Evolutionary conservation across 169 alveolate genomes (phyloP).

Genomic region (Eimeria tenella): DNA sequence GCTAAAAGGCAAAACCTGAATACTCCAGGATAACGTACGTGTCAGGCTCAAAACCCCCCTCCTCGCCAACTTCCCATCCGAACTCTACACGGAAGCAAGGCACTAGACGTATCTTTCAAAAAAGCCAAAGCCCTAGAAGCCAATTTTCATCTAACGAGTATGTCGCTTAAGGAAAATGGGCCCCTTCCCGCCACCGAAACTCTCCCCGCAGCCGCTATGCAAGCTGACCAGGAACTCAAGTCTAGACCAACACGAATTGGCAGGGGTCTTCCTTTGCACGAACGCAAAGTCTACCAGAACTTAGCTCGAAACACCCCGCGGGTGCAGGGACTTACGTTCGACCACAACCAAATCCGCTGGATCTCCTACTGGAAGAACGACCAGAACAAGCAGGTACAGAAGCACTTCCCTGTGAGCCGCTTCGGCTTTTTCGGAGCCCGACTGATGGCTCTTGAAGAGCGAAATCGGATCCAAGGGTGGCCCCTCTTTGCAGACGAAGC

Average conservation of each 20-base stretch:
- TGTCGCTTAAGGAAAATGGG: too few relatives aligned
- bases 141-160: too few relatives aligned
- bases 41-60: too few relatives aligned
- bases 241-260: slow-evolving; percentile 57
- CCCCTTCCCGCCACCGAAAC: too few relatives aligned
- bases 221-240: slow-evolving; percentile 23
- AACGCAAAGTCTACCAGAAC: slow-evolving; percentile 82
- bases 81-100: too few relatives aligned
- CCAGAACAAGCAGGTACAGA: slow-evolving; percentile 84
- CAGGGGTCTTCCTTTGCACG: slow-evolving; percentile 84
- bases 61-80: too few relatives aligned
- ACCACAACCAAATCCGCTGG: slow-evolving; percentile 88
- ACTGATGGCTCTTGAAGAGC: slow-evolving; percentile 84
- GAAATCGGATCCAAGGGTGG: slow-evolving; percentile 75
- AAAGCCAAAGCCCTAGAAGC: too few relatives aligned
- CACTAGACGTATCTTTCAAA: too few relatives aligned
- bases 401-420: slow-evolving; percentile 86
- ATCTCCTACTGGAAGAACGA: slow-evolving; percentile 88
- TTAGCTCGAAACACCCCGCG: slow-evolving; percentile 83
- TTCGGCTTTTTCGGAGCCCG: slow-evolving; percentile 85
- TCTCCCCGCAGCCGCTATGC: slow-evolving; percentile 7
- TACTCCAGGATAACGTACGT: too few relatives aligned
- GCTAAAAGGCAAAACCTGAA: too few relatives aligned
- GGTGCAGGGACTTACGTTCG: slow-evolving; percentile 86
- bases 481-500: slow-evolving; percentile 77